These are phyloP conservation scores for Avena atlantica DNA, from an alignment of 176 grass and related monocot genomes.

Conservation along the genomic window DNA sequence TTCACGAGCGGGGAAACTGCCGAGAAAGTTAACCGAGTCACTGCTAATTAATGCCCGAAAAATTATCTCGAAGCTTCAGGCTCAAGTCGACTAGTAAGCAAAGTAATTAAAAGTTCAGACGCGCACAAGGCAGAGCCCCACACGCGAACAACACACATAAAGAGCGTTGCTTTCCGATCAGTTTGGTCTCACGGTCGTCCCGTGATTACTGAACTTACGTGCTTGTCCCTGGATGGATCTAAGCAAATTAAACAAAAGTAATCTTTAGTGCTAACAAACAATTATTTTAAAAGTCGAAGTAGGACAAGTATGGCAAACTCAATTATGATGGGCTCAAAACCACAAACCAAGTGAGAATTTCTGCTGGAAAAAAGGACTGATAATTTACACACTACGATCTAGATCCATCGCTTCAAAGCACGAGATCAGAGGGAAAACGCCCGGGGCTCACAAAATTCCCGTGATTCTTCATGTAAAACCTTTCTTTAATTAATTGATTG, in stretches of 20 bases:
- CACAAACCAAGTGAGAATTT: not conserved
- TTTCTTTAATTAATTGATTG: too few species aligned
- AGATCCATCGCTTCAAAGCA: too few species aligned
- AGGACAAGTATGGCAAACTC: not conserved
- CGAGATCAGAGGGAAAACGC: not conserved
- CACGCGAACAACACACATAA: slow-evolving; percentile 13
- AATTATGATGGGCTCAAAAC: not conserved
- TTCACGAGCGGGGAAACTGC: too few species aligned
- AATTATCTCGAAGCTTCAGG: too few species aligned
- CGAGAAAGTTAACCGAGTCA: too few species aligned
- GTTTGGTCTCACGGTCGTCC: slow-evolving; percentile 28
- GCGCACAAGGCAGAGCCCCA: too few species aligned
- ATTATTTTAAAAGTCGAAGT: too few species aligned
- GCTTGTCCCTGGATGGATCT: slow-evolving; percentile 10
- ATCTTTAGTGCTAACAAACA: not conserved
- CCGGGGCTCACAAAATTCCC: not conserved
- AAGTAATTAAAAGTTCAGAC: too few species aligned
- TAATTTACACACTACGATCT: not conserved
- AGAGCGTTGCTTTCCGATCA: slow-evolving; percentile 43
- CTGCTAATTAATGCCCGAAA: too few species aligned
- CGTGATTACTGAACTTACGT: slow-evolving; percentile 44
- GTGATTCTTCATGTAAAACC: too few species aligned
- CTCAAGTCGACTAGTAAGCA: too few species aligned
- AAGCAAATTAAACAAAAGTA: not conserved
- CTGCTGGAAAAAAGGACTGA: not conserved